These are phyloP conservation scores for Coemansia sp. DNA, from an alignment of 192 early-diverging fungal genomes.

Conservation along the genomic window DNA sequence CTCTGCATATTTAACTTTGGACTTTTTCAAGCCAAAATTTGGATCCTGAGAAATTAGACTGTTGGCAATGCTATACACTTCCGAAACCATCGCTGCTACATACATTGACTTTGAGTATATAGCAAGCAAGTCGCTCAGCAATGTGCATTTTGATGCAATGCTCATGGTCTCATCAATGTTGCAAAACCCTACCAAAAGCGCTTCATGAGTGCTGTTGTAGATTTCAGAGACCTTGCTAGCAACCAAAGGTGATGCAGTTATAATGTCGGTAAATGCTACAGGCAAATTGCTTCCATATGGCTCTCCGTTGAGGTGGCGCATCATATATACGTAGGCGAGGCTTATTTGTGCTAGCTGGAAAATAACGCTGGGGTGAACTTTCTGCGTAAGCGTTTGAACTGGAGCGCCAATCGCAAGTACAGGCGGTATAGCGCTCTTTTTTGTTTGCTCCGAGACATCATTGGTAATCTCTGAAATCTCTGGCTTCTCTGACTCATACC, in stretches of 20 bases:
- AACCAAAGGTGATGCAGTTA: conserved; percentile 22
- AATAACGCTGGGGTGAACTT: conserved; percentile 48
- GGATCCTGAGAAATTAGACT: conserved; percentile 4
- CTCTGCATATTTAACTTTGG: conserved; percentile 15
- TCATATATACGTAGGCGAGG: conserved; percentile 47
- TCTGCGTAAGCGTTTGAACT: conserved; percentile 22
- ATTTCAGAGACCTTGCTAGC: conserved; percentile 26
- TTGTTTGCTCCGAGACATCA: background rate
- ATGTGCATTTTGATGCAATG: conserved; percentile 13
- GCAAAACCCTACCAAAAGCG: conserved; percentile 18
- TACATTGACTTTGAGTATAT: conserved; percentile 17
- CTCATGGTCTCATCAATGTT: conserved; percentile 27
- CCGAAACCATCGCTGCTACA: conserved; percentile 38
- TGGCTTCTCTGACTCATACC: conserved; percentile 4
- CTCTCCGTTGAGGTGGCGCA: conserved; percentile 44
- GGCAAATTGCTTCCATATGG: conserved; percentile 18
- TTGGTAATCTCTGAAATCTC: conserved; percentile 14
- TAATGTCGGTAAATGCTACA: conserved; percentile 16
- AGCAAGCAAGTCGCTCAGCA: conserved; percentile 29
- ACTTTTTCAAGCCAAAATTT: conserved; percentile 1
- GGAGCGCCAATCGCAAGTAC: conserved; percentile 28
- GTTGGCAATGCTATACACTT: conserved; percentile 22
- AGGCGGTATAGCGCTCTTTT: background rate
- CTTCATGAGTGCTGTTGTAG: conserved; percentile 32
- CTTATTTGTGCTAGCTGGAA: conserved; percentile 38